Evolutionary conservation across 2,329 filamentous ascomycete species (phyloP), one percentile per base, ranked within the genome.

Genomic region (Arthroderma uncinatum): DNA sequence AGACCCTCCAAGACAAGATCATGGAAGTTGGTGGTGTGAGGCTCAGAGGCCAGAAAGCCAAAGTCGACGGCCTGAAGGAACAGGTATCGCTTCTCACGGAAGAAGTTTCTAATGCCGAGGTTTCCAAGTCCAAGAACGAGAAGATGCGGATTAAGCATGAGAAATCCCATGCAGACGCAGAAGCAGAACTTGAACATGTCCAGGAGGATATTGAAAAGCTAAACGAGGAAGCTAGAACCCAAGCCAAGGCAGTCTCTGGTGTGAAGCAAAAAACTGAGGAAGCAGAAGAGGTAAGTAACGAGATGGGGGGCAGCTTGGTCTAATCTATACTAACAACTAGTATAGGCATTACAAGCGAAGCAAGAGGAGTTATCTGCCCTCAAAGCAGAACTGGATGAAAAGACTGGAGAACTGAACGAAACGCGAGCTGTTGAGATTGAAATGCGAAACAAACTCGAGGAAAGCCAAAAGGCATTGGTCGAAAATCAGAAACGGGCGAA

Each of bases 21-120:
- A 97, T 98, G 93, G 86, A 96, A 71, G 86, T 95, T 61, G 93
- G 93, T 67, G 93, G 93, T 72, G 90, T 97, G 66, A 90, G 89
- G 73, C 82, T 98, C 16, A 85, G 93, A 57, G 82, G 85, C 16
- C 92, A 98, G 69, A 91, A 93, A 64, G 84, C 89, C 60, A 94
- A 87, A 76, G 90, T 98, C 34, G 92, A 97, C 68, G 81, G 84
- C 5, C 76, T 94, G 62, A 95, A 94, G 69, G 87, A 90, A 65
- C 85, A 95, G 68, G 90, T 97, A 57, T 78, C 85, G 52, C 82
- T 84, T 10, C 79, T 94, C 59, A 85, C 82, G 55, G 92, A 97
- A 62, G 85, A 89, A 61, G 84, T 89, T 37, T 94, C 90, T 2
- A 85, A 82, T 56, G 88, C 93, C 0, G 92, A 98, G 70, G 86